phyloP scores from a whole-genome alignment of 805 yeast genomes.

The Candida boleticola region DNA sequence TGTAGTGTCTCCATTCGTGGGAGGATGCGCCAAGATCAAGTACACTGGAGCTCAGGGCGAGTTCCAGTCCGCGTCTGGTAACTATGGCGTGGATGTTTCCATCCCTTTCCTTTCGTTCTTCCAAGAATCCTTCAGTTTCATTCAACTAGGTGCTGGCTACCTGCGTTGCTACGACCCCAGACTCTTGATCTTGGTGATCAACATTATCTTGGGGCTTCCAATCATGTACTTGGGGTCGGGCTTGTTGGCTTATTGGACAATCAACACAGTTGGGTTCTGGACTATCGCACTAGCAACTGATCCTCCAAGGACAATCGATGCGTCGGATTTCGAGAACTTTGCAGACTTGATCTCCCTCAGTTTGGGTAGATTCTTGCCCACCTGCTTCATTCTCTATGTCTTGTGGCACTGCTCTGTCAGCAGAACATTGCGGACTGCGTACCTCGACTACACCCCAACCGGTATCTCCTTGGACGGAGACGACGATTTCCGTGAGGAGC shows the following conservation, averaged over 20 bases:
- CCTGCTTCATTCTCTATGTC: constrained; percentile 66
- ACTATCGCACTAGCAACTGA: constrained; percentile 72
- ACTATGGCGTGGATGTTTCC: constrained; percentile 51
- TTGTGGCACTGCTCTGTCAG: constrained; percentile 60
- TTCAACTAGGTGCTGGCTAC: constrained; percentile 28
- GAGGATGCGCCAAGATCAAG: constrained; percentile 72
- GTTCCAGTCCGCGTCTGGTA: constrained; percentile 51
- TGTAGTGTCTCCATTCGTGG: constrained; percentile 62
- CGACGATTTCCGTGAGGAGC: not conserved
- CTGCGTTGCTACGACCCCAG: constrained; percentile 72
- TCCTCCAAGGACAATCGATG: constrained; percentile 67
- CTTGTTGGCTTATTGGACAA: constrained; percentile 51
- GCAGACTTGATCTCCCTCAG: constrained; percentile 69
- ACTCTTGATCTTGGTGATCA: constrained; percentile 50
- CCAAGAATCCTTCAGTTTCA: constrained; percentile 70
- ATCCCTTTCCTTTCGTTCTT: constrained; percentile 68
- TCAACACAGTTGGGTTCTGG: constrained; percentile 75
- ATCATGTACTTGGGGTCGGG: constrained; percentile 53
- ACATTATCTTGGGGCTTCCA: constrained; percentile 62
- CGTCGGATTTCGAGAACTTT: constrained; percentile 49
- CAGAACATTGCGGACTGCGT: constrained; percentile 38
- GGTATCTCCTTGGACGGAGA: constrained; percentile 1
- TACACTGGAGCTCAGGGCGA: constrained; percentile 50
- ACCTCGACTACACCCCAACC: constrained; percentile 6
- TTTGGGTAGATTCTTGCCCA: constrained; percentile 71